A percentile compares a stretch with the other conserved stretches of the same genome.
Evolutionary conservation across 2,329 filamentous ascomycete species (phyloP).

Genomic region (Eutypa lata): DNA sequence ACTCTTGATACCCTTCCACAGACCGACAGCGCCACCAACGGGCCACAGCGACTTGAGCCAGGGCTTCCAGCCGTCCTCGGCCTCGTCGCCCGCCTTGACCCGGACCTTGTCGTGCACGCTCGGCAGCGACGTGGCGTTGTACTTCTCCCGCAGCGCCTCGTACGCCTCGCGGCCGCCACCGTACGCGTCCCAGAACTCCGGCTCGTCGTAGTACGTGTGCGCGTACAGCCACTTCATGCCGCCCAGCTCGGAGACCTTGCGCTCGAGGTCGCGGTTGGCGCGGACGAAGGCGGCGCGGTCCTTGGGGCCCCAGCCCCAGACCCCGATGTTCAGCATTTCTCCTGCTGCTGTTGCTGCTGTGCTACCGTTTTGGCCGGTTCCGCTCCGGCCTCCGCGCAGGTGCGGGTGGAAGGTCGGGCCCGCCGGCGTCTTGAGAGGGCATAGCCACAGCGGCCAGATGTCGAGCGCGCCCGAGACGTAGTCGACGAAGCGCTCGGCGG

Average conservation of each 20-base stretch:
- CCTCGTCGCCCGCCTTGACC: slow-evolving; percentile 46
- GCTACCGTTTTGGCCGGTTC: slow-evolving; percentile 11
- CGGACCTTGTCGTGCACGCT: slow-evolving; percentile 70
- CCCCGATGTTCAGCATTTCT: slow-evolving; percentile 60
- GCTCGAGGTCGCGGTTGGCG: slow-evolving; percentile 70
- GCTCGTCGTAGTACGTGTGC: slow-evolving; percentile 76
- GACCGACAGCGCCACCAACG: slow-evolving; percentile 56
- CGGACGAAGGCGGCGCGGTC: slow-evolving; percentile 57
- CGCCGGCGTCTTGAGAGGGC: slow-evolving; percentile 47
- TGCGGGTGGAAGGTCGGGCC: slow-evolving; percentile 56
- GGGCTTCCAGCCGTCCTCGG: slow-evolving; percentile 37
- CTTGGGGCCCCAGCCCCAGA: slow-evolving; percentile 75
- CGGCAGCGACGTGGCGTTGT: slow-evolving; percentile 59
- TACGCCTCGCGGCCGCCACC: slow-evolving; percentile 56
- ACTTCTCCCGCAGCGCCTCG: slow-evolving; percentile 59
- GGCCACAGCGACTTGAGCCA: slow-evolving; percentile 50
- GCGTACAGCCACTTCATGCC: slow-evolving; percentile 88
- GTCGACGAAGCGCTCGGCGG: slow-evolving; percentile 50
- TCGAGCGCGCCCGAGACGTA: slow-evolving; percentile 48
- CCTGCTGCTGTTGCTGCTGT: slow-evolving; percentile 4
- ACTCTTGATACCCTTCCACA: slow-evolving; percentile 57
- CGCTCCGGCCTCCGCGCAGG: slow-evolving; percentile 28
- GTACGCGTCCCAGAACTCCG: slow-evolving; percentile 67
- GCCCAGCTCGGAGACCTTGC: slow-evolving; percentile 63
- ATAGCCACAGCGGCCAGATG: slow-evolving; percentile 62